Evolutionary conservation across 805 yeast genomes (phyloP).

Genomic region (Ogataea nakhonphanomensis): DNA sequence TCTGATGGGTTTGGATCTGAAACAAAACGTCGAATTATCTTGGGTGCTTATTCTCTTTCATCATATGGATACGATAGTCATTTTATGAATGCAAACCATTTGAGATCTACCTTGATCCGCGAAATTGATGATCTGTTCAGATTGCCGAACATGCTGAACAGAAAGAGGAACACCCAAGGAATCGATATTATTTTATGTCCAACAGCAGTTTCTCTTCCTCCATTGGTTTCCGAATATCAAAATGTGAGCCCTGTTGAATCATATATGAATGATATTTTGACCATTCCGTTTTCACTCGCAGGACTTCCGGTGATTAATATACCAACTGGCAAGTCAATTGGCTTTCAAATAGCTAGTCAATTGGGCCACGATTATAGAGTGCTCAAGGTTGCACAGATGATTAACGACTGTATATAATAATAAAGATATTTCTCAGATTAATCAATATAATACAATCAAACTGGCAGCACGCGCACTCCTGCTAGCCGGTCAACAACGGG

Average conservation of each 20-base stretch:
- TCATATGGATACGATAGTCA: constrained; percentile 71
- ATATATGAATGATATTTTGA: constrained; percentile 77
- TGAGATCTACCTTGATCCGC: constrained; percentile 55
- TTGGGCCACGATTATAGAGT: constrained; percentile 74
- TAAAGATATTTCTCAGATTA: not conserved
- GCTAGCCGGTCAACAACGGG: constrained; percentile 67
- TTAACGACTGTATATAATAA: constrained; percentile 11
- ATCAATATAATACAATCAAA: constrained; percentile 32
- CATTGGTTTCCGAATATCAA: constrained; percentile 25
- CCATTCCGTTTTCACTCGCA: constrained; percentile 88
- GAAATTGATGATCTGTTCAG: constrained; percentile 68
- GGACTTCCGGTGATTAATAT: constrained; percentile 84
- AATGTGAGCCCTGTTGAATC: constrained; percentile 45
- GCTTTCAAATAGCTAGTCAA: constrained; percentile 83
- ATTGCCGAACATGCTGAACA: constrained; percentile 41
- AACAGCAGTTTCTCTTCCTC: constrained; percentile 59
- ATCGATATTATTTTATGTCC: constrained; percentile 76
- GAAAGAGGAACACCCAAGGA: constrained; percentile 30
- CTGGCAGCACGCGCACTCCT: constrained; percentile 66
- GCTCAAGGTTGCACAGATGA: constrained; percentile 35
- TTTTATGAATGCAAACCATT: constrained; percentile 67
- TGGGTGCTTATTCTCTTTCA: constrained; percentile 85
- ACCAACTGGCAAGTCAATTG: constrained; percentile 58
- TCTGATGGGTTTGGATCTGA: constrained; percentile 70
- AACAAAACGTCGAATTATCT: constrained; percentile 74